phyloP scores from a whole-genome alignment of 2,329 filamentous ascomycete species.

The Alternaria brassicae region DNA sequence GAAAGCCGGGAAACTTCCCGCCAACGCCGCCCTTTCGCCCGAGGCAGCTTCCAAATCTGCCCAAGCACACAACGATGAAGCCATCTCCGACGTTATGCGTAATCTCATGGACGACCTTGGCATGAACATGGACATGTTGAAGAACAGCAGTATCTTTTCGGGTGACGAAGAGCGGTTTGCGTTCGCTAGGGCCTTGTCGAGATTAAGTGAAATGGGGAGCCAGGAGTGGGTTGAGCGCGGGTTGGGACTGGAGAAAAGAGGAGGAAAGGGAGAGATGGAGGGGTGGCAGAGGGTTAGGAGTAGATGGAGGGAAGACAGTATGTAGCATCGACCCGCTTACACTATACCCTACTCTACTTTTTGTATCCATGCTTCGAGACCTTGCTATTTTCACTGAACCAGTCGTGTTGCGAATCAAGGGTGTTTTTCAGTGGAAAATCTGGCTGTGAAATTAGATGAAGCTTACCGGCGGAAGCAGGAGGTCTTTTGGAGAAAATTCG shows the following conservation, averaged over 20 bases:
- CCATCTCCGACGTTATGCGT: conserved; percentile 74
- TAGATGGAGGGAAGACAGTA: conserved; percentile 64
- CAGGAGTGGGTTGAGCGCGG: conserved; percentile 92
- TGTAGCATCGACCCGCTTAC: conserved; percentile 19
- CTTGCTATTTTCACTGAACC: neutral
- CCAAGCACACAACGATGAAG: conserved; percentile 54
- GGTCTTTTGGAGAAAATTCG: too few species aligned
- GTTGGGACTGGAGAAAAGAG: conserved; percentile 66
- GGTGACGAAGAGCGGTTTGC: conserved; percentile 97
- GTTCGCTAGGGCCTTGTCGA: conserved; percentile 85
- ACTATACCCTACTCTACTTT: neutral
- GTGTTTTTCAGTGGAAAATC: too few species aligned
- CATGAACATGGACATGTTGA: conserved; percentile 82
- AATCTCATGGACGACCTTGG: conserved; percentile 88
- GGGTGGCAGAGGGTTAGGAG: conserved; percentile 71
- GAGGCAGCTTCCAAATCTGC: conserved; percentile 26
- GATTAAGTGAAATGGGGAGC: conserved; percentile 91
- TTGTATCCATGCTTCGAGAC: neutral
- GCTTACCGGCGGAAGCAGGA: too few species aligned
- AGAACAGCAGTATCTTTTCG: conserved; percentile 84
- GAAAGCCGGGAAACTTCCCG: conserved; percentile 50
- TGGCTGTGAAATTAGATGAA: neutral
- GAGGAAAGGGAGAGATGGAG: conserved; percentile 70
- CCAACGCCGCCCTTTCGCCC: conserved; percentile 31
- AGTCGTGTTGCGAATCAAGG: neutral